Percentiles rank a stretch among this genome's conserved stretches.
phyloP scores from a whole-genome alignment of 2,329 filamentous ascomycete species.

The Penicillium palitans region DNA sequence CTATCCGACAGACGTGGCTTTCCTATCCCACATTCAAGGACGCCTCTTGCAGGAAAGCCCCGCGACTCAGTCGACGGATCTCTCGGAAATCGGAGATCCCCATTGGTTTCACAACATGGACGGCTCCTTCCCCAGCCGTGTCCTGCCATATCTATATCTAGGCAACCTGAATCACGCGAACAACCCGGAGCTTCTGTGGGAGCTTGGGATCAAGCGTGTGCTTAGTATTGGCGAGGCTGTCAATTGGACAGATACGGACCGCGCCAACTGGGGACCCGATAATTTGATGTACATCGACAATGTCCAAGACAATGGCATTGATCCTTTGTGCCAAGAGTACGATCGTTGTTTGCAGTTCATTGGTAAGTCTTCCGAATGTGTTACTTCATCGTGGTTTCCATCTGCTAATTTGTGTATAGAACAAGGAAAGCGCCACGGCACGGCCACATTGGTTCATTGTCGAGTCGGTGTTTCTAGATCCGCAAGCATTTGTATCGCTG shows the following conservation, averaged over 20 bases:
- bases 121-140: conserved; percentile 83
- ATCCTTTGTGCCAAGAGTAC: conserved; percentile 84
- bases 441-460: conserved; percentile 91
- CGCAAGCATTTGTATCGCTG: conserved; percentile 97
- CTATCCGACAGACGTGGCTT: conserved; percentile 83
- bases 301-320: conserved; percentile 96
- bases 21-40: conserved; percentile 74
- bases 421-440: conserved; percentile 71
- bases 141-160: conserved; percentile 93
- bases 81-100: conserved; percentile 54
- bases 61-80: conserved; percentile 26
- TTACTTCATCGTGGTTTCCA: neutral
- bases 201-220: conserved; percentile 81
- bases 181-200: conserved; percentile 77
- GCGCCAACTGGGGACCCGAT: conserved; percentile 71
- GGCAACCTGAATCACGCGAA: conserved; percentile 93
- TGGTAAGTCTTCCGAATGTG: conserved; percentile 59
- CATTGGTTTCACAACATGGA: conserved; percentile 81
- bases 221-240: conserved; percentile 89
- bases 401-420: conserved; percentile 53
- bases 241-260: conserved; percentile 71
- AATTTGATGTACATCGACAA: conserved; percentile 79
- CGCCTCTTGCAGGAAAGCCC: conserved; percentile 64
- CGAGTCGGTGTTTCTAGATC: conserved; percentile 93
- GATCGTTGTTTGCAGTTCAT: conserved; percentile 86